Evolutionary conservation across 2,329 filamentous ascomycete species (phyloP).

Genomic region (Macroventuria anomochaeta): DNA sequence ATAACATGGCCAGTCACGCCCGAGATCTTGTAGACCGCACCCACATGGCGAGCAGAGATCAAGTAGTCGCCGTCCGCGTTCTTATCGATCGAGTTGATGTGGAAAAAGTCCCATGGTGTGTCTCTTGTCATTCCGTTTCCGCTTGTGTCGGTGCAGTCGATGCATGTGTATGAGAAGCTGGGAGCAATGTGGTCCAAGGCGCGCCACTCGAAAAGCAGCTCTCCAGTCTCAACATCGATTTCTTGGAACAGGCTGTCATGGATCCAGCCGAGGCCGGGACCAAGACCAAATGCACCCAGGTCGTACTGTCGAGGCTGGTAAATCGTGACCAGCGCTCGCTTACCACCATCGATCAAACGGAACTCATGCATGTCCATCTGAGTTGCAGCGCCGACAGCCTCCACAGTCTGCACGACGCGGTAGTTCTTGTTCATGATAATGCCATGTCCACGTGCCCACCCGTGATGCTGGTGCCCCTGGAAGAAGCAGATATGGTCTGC

Average conservation of each 20-base stretch:
- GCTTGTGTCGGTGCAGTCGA: slow-evolving; percentile 13
- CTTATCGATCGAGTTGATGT: slow-evolving; percentile 51
- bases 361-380: slow-evolving; percentile 16
- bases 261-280: slow-evolving; percentile 46
- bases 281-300: slow-evolving; percentile 47
- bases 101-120: slow-evolving; percentile 48
- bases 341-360: slow-evolving; percentile 10
- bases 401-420: slow-evolving; percentile 4
- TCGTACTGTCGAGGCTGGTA: slow-evolving; percentile 49
- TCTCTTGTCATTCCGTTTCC: slow-evolving; percentile 11
- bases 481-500: slow-evolving; percentile 17
- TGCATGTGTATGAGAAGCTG: slow-evolving; percentile 16
- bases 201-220: slow-evolving; percentile 50
- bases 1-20: slow-evolving; percentile 34
- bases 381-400: slow-evolving; percentile 12
- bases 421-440: slow-evolving; percentile 13
- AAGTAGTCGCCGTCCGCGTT: slow-evolving; percentile 40
- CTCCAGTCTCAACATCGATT: slow-evolving; percentile 47
- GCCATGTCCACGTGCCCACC: slow-evolving; percentile 14
- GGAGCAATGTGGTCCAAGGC: slow-evolving; percentile 35
- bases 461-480: slow-evolving; percentile 12
- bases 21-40: slow-evolving; percentile 36
- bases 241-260: slow-evolving; percentile 54
- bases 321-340: slow-evolving; percentile 30
- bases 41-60: slow-evolving; percentile 37